Conservation (phyloP, 2,329 filamentous ascomycete genomes). For the Alternaria panax region DNA sequence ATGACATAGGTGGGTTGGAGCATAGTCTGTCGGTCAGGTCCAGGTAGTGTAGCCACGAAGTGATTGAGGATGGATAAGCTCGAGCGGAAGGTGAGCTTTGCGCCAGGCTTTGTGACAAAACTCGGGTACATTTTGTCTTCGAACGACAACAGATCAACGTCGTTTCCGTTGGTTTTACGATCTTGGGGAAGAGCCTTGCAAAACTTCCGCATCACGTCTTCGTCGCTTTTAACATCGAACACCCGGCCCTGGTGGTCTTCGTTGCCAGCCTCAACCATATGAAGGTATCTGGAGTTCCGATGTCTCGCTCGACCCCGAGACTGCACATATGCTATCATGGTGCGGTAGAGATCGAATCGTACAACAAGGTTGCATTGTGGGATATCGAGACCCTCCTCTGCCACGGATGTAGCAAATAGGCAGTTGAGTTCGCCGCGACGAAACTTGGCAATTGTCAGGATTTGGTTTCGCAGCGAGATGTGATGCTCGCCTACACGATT, state of each 20-base stretch:
- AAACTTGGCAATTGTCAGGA: slow-evolving; percentile 73
- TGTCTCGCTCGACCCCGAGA: slow-evolving; percentile 87
- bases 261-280: slow-evolving; percentile 81
- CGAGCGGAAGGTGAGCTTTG: slow-evolving; percentile 78
- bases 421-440: slow-evolving; percentile 66
- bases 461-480: slow-evolving; percentile 76
- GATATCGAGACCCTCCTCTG: slow-evolving; percentile 71
- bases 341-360: slow-evolving; percentile 85
- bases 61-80: slow-evolving; percentile 75
- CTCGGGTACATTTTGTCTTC: slow-evolving; percentile 58
- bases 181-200: slow-evolving; percentile 78
- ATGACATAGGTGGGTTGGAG: slow-evolving; percentile 68
- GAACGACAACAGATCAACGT: slow-evolving; percentile 63
- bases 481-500: slow-evolving; percentile 63
- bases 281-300: slow-evolving; percentile 77
- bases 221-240: slow-evolving; percentile 65
- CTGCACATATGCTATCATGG: slow-evolving; percentile 94
- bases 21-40: slow-evolving; percentile 57
- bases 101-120: slow-evolving; percentile 72
- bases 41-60: slow-evolving; percentile 74
- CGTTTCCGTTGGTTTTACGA: slow-evolving; percentile 69
- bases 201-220: slow-evolving; percentile 73
- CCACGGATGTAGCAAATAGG: slow-evolving; percentile 69
- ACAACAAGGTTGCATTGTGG: slow-evolving; percentile 72
- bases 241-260: slow-evolving; percentile 64